Percentiles rank a stretch among this genome's conserved stretches.
These are phyloP conservation scores for Colletotrichum cereale DNA, from an alignment of 2,329 filamentous ascomycete genomes.

Conservation along the genomic window DNA sequence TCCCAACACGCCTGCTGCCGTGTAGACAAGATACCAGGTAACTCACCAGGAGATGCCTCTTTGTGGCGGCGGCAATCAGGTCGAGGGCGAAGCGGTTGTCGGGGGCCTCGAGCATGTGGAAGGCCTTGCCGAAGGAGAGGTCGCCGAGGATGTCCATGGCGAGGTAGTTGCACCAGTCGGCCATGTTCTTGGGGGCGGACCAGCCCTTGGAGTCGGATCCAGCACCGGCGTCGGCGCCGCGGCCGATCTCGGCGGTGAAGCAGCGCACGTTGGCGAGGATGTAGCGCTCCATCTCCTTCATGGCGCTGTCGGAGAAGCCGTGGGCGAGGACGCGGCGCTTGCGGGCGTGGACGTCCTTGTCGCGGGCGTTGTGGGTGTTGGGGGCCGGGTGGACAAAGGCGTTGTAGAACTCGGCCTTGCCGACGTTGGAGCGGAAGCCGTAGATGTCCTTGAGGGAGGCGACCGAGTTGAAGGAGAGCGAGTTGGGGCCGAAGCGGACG, in stretches of 20 bases:
- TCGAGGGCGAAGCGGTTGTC: slow-evolving; percentile 76
- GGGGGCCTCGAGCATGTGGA: slow-evolving; percentile 69
- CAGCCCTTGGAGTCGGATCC: slow-evolving; percentile 65
- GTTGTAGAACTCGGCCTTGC: slow-evolving; percentile 80
- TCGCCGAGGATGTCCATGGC: slow-evolving; percentile 74
- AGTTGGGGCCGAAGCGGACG: slow-evolving; percentile 84
- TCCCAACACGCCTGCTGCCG: too few species aligned
- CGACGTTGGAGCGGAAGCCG: slow-evolving; percentile 72
- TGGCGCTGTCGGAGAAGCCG: slow-evolving; percentile 75
- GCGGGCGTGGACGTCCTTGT: slow-evolving; percentile 76
- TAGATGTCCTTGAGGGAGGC: slow-evolving; percentile 76
- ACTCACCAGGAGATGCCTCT: slow-evolving; percentile 76
- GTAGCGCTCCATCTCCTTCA: slow-evolving; percentile 77
- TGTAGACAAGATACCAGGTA: background rate
- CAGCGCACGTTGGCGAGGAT: slow-evolving; percentile 75
- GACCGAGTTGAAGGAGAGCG: slow-evolving; percentile 81
- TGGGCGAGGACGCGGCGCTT: slow-evolving; percentile 80
- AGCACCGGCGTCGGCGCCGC: slow-evolving; percentile 50
- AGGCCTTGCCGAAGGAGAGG: slow-evolving; percentile 71
- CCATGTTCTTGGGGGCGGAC: slow-evolving; percentile 71
- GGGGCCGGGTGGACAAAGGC: slow-evolving; percentile 78
- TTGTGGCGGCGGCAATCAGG: slow-evolving; percentile 75
- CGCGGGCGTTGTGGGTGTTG: slow-evolving; percentile 80
- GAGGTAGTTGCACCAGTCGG: slow-evolving; percentile 72
- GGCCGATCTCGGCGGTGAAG: slow-evolving; percentile 71